Conservation (phyloP, 352 stramenopile species). For the Globisporangium parvum region DNA sequence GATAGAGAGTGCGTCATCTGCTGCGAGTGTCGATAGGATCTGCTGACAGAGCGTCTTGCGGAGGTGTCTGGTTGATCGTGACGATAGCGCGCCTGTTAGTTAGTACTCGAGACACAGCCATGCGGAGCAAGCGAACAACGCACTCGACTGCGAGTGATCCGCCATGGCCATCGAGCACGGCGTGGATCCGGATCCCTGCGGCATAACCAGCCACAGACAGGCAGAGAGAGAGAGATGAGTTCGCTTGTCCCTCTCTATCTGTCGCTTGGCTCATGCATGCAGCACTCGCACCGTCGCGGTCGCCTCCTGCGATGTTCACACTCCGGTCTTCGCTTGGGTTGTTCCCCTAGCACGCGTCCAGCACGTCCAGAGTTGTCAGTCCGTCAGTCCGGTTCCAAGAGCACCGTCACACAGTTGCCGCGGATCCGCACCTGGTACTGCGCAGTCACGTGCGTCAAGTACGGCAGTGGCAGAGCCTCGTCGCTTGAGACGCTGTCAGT, state of each 20-base stretch:
- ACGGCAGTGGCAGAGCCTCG: slow-evolving; percentile 1
- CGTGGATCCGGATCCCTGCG: slow-evolving; percentile 39
- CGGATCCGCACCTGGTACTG: slow-evolving; percentile 42
- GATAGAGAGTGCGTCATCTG: slow-evolving; percentile 15
- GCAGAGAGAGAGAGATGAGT: no score
- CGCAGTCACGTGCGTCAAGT: slow-evolving; percentile 33
- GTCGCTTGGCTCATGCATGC: no score
- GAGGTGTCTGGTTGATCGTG: slow-evolving; percentile 27
- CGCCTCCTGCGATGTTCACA: slow-evolving; percentile 37
- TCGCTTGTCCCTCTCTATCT: no score
- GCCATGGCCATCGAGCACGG: slow-evolving; percentile 66
- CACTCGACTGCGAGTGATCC: slow-evolving; percentile 63
- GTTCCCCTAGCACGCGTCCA: slow-evolving; percentile 42
- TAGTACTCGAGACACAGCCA: not conserved
- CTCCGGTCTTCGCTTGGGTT: slow-evolving; percentile 62
- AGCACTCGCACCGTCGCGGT: slow-evolving; percentile 20
- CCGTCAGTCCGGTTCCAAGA: not conserved
- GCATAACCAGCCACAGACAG: not conserved
- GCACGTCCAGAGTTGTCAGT: not conserved
- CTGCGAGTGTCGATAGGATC: slow-evolving; percentile 25
- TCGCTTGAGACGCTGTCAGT: not conserved
- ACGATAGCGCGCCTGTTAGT: no score
- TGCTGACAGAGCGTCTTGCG: slow-evolving; percentile 29
- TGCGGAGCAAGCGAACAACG: slow-evolving; percentile 7
- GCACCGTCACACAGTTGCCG: not conserved